Evolutionary conservation across 2,329 filamentous ascomycete species (phyloP).

Genomic region (Ramularia collo-cygni): DNA sequence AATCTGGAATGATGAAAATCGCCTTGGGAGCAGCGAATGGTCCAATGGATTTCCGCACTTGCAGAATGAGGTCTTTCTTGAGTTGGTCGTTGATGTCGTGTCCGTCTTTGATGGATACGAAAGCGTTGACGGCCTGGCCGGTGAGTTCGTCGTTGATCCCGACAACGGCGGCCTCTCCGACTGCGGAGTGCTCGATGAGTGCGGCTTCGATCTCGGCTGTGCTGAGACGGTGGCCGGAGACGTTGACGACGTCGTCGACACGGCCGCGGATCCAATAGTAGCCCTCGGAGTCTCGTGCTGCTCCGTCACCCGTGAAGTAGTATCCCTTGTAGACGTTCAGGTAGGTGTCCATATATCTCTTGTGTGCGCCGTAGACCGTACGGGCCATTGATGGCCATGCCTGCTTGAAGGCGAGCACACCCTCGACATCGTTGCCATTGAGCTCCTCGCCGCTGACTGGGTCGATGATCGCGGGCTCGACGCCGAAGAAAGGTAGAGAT

Average conservation of each 20-base stretch:
- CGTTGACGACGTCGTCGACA: constrained; percentile 97
- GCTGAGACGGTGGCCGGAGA: constrained; percentile 89
- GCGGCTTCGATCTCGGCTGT: constrained; percentile 98
- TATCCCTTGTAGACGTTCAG: constrained; percentile 96
- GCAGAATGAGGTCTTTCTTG: constrained; percentile 86
- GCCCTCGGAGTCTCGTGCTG: constrained; percentile 90
- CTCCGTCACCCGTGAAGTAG: constrained; percentile 94
- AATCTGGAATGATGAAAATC: constrained; percentile 81
- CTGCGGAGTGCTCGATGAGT: constrained; percentile 79
- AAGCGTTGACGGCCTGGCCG: constrained; percentile 94
- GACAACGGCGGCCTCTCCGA: constrained; percentile 93
- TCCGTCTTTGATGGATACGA: constrained; percentile 84
- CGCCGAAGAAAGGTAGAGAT: constrained; percentile 95
- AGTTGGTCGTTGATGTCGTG: constrained; percentile 70
- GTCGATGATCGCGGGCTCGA: constrained; percentile 96
- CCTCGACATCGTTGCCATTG: constrained; percentile 92
- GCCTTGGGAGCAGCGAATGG: constrained; percentile 96
- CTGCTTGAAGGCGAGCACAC: constrained; percentile 94
- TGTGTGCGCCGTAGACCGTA: constrained; percentile 95
- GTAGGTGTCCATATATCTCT: constrained; percentile 98
- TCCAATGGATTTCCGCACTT: constrained; percentile 95
- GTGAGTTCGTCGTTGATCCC: constrained; percentile 90
- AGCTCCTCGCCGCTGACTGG: constrained; percentile 92
- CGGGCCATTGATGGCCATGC: constrained; percentile 98
- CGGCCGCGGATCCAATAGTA: constrained; percentile 99